Percentiles rank a stretch among this genome's conserved stretches.
These are phyloP conservation scores for Rhynchospora tenuis DNA, from an alignment of 176 grass and related monocot genomes.

Conservation along the genomic window DNA sequence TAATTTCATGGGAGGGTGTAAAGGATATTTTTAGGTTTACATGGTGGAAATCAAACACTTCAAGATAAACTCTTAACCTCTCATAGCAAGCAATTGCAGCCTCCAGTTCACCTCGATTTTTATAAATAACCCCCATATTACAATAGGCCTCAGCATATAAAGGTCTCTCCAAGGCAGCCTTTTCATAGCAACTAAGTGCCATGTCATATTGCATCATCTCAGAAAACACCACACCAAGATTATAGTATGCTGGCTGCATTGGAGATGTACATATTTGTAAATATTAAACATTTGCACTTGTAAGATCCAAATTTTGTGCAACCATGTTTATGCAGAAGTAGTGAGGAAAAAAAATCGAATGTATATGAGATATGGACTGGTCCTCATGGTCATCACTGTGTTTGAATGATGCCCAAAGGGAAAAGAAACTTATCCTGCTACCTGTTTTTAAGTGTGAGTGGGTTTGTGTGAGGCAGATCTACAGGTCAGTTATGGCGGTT, in stretches of 20 bases:
- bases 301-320: not conserved
- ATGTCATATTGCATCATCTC: conserved; percentile 97
- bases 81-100: conserved; percentile 95
- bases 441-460: not conserved
- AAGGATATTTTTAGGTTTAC: not conserved
- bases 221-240: conserved; percentile 95
- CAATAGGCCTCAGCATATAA: conserved; percentile 96
- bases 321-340: not conserved
- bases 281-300: conserved; percentile 5
- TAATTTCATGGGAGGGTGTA: not conserved
- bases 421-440: not conserved
- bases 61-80: conserved; percentile 37
- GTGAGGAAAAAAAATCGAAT: not conserved
- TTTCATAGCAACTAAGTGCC: conserved; percentile 95
- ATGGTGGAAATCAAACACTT: not conserved
- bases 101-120: conserved; percentile 93
- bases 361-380: not conserved
- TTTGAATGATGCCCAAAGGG: not conserved
- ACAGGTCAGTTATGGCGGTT: not conserved
- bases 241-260: conserved; percentile 96
- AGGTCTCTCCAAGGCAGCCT: conserved; percentile 89
- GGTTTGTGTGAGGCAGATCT: too few relatives aligned
- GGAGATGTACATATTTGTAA: not conserved
- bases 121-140: conserved; percentile 99
- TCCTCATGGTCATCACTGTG: not conserved